Conservation (phyloP, 1,284 basidiomycete genomes). For the Athelia psychrophila region DNA sequence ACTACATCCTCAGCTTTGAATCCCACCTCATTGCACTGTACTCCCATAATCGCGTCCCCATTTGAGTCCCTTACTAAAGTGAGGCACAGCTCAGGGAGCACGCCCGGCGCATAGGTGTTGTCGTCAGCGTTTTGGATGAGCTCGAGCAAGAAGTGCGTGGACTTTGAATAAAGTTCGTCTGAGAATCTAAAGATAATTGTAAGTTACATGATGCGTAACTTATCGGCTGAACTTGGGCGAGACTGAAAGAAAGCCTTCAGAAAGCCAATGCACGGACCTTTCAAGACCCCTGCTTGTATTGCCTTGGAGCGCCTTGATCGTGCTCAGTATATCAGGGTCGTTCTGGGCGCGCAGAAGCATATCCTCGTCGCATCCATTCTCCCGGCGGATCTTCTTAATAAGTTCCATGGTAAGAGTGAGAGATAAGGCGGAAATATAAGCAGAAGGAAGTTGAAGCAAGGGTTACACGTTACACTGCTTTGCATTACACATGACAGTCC, state of each 20-base stretch:
- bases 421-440: too few species aligned
- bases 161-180: slow-evolving; percentile 19
- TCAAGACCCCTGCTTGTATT: neutral
- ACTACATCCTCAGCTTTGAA: slow-evolving; percentile 16
- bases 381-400: neutral
- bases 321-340: neutral
- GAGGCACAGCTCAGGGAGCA: slow-evolving; percentile 12
- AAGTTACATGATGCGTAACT: neutral
- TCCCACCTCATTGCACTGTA: slow-evolving; percentile 21
- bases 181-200: too few species aligned
- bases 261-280: neutral
- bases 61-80: slow-evolving; percentile 9
- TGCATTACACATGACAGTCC: slow-evolving; percentile 18
- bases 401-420: neutral
- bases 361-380: slow-evolving; percentile 1
- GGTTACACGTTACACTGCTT: too few species aligned
- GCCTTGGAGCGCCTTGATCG: neutral
- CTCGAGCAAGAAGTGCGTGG: slow-evolving; percentile 22
- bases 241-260: too few species aligned
- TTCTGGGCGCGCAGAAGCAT: neutral
- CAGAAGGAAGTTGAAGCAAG: too few species aligned
- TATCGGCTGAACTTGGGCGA: too few species aligned
- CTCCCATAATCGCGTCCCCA: slow-evolving; percentile 5
- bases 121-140: slow-evolving; percentile 25
- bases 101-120: slow-evolving; percentile 11